These are phyloP conservation scores for Planoprotostelium fungivorum DNA, from an alignment of 78 protist species.

Conservation along the genomic window DNA sequence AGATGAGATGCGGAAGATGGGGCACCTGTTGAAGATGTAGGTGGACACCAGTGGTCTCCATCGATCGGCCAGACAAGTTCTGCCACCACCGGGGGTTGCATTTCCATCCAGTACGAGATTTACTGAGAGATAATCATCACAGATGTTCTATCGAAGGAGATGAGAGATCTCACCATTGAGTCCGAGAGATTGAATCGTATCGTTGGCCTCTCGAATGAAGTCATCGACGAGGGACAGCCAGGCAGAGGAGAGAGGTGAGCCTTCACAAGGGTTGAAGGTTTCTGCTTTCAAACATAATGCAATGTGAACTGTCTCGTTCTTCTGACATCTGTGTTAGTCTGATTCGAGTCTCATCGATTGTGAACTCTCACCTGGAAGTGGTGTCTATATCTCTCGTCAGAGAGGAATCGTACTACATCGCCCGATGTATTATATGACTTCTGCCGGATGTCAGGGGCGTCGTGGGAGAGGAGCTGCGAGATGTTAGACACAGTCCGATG, in stretches of 20 bases:
- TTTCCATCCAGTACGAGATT: background rate
- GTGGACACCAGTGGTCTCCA: background rate
- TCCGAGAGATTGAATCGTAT: background rate
- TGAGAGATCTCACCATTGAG: background rate
- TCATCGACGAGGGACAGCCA: background rate
- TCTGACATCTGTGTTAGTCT: background rate
- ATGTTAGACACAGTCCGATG: background rate
- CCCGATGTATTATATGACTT: background rate
- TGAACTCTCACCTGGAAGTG: background rate
- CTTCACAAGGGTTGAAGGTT: background rate
- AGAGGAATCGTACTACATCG: background rate
- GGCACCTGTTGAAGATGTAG: background rate
- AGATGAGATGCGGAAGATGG: too few species aligned
- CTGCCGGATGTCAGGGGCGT: background rate
- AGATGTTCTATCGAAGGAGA: background rate
- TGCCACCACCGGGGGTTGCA: background rate
- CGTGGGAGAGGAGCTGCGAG: background rate
- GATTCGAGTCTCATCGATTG: background rate
- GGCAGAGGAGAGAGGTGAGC: too few species aligned
- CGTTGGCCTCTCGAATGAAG: background rate
- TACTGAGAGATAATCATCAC: background rate
- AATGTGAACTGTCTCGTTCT: background rate
- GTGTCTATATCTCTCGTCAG: background rate
- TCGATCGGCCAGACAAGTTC: background rate
- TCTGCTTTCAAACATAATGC: background rate